Conservation (phyloP, 129 eudicot species). For the Logfia minima region DNA sequence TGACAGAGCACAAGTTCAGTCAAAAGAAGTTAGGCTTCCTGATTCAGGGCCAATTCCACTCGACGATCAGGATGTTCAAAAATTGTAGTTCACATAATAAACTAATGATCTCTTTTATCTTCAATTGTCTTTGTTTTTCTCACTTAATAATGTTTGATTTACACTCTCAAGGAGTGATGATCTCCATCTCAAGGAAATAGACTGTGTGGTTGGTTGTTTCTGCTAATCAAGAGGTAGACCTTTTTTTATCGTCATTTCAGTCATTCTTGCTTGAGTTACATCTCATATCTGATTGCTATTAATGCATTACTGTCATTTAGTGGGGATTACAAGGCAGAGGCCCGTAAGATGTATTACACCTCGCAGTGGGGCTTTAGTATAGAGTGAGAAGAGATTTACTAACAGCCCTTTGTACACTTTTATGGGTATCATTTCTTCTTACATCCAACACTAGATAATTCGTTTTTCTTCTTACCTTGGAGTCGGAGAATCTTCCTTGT, state of each 20-base stretch:
- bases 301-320: slow-evolving; percentile 38
- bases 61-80: slow-evolving; percentile 93
- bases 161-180: slow-evolving; percentile 71
- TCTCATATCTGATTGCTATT: slow-evolving; percentile 22
- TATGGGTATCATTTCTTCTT: slow-evolving; percentile 58
- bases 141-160: slow-evolving; percentile 16
- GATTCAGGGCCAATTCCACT: slow-evolving; percentile 42
- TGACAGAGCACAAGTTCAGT: slow-evolving; percentile 83
- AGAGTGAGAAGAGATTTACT: slow-evolving; percentile 89
- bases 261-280: slow-evolving; percentile 5
- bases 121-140: slow-evolving; percentile 4
- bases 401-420: slow-evolving; percentile 70
- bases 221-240: slow-evolving; percentile 89
- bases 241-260: slow-evolving; percentile 14
- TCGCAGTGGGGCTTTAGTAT: slow-evolving; percentile 91
- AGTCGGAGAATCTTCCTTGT: neutral
- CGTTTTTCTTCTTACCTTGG: neutral
- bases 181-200: slow-evolving; percentile 94
- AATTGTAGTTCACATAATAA: slow-evolving; percentile 50
- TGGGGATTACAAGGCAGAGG: slow-evolving; percentile 87
- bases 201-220: slow-evolving; percentile 77
- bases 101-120: slow-evolving; percentile 9
- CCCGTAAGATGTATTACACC: slow-evolving; percentile 69
- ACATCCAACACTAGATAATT: neutral
- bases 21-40: slow-evolving; percentile 86